Percentiles rank a stretch among this genome's conserved stretches.
phyloP scores from a whole-genome alignment of 164 flowering plant genomes.

The Buxus sempervirens region DNA sequence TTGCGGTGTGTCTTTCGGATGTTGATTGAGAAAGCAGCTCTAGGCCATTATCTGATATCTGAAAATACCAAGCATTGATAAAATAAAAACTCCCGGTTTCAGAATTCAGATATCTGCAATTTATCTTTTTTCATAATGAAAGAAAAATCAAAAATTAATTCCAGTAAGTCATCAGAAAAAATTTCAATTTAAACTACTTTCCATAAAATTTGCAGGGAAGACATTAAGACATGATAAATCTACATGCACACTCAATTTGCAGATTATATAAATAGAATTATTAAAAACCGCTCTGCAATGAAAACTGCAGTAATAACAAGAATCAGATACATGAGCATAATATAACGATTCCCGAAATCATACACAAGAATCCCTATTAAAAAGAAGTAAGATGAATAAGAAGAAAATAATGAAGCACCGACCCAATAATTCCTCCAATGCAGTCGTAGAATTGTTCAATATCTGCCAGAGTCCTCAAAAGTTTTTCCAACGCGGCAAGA shows the following conservation, averaged over 20 bases:
- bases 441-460: slow-evolving; percentile 80
- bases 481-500: slow-evolving; percentile 37
- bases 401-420: slow-evolving; percentile 17
- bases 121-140: no score
- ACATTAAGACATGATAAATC: no score
- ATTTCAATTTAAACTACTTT: no score
- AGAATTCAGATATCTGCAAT: no score
- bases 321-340: background rate
- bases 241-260: no score
- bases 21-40: slow-evolving; percentile 65
- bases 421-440: slow-evolving; percentile 97
- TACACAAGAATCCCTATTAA: no score
- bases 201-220: no score
- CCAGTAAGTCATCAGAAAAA: no score
- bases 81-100: background rate
- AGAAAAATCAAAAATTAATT: no score
- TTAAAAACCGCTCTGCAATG: no score
- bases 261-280: no score
- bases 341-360: background rate
- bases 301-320: background rate
- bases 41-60: slow-evolving; percentile 80
- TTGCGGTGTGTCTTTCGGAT: slow-evolving; percentile 32
- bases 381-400: no score
- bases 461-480: slow-evolving; percentile 53
- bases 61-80: slow-evolving; percentile 14